Conservation (phyloP, 2,329 filamentous ascomycete genomes). For the Exophiala sp. region DNA sequence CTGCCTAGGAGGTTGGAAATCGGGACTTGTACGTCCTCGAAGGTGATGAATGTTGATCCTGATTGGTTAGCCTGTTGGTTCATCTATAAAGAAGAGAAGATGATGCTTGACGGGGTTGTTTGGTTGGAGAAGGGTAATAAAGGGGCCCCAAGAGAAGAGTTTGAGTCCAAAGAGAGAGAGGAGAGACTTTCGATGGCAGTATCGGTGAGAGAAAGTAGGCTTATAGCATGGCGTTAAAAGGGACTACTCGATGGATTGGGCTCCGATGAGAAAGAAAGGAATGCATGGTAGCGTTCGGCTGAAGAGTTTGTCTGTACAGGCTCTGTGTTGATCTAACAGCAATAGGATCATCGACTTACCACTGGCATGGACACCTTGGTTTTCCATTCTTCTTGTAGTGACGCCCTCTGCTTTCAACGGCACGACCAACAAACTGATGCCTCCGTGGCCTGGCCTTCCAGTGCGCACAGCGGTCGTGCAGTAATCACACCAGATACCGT, state of each 20-base stretch:
- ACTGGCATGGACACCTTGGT: slow-evolving; percentile 62
- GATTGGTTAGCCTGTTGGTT: slow-evolving; percentile 32
- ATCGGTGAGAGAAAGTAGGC: too few relatives aligned
- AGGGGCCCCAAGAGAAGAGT: too few relatives aligned
- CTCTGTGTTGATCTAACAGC: too few relatives aligned
- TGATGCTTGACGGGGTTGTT: not conserved
- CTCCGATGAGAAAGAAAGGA: too few relatives aligned
- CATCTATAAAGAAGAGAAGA: not conserved
- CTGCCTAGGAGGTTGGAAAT: slow-evolving; percentile 62
- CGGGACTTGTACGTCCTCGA: slow-evolving; percentile 70
- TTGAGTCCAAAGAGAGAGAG: too few relatives aligned
- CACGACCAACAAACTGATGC: slow-evolving; percentile 62
- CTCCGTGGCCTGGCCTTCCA: slow-evolving; percentile 60
- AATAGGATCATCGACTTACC: slow-evolving; percentile 35
- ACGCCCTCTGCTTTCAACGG: slow-evolving; percentile 64
- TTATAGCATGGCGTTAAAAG: too few relatives aligned
- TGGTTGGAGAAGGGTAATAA: not conserved
- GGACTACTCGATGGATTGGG: too few relatives aligned
- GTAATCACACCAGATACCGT: slow-evolving; percentile 64
- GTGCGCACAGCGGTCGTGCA: slow-evolving; percentile 67
- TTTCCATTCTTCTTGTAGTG: slow-evolving; percentile 61
- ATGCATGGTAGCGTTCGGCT: too few relatives aligned
- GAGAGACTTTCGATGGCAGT: too few relatives aligned
- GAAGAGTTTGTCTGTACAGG: too few relatives aligned
- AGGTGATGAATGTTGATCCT: slow-evolving; percentile 68